A percentile compares a stretch with the other conserved stretches of the same genome.
phyloP scores from a whole-genome alignment of 352 stramenopile species.

The Pythium aquatile region DNA sequence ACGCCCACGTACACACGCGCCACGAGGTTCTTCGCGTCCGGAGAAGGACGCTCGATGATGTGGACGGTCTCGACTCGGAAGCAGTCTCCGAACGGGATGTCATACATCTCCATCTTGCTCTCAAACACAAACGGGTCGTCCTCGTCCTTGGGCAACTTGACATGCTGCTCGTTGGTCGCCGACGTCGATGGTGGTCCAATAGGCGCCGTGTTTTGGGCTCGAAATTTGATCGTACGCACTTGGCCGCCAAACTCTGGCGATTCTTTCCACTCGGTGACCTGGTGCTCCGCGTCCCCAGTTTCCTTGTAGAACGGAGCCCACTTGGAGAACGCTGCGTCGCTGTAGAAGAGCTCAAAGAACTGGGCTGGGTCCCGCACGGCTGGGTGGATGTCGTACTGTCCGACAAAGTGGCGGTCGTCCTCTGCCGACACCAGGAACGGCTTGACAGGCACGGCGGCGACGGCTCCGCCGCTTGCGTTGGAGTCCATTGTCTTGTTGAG shows the following conservation, averaged over 20 bases:
- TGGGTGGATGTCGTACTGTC: conserved; percentile 62
- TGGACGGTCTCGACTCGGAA: conserved; percentile 76
- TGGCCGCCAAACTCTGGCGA: conserved; percentile 57
- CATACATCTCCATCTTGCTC: conserved; percentile 61
- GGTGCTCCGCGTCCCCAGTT: conserved; percentile 63
- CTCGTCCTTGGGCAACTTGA: conserved; percentile 43
- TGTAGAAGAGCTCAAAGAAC: conserved; percentile 80
- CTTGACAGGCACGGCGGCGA: conserved; percentile 27
- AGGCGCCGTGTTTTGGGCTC: conserved; percentile 65
- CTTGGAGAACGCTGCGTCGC: conserved; percentile 39
- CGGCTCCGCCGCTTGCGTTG: conserved; percentile 1
- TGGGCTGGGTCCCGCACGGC: conserved; percentile 48
- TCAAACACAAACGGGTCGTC: conserved; percentile 53
- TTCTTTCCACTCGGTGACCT: conserved; percentile 56
- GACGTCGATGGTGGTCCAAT: conserved; percentile 66
- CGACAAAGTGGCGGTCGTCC: conserved; percentile 64
- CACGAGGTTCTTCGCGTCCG: conserved; percentile 35
- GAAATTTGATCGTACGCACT: conserved; percentile 71
- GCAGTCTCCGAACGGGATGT: conserved; percentile 81
- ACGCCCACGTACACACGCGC: conserved; percentile 64
- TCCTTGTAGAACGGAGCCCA: conserved; percentile 62
- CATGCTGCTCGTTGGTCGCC: conserved; percentile 54
- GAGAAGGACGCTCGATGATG: conserved; percentile 32
- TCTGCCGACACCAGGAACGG: conserved; percentile 72
- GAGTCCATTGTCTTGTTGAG: conserved; percentile 53